Evolutionary conservation across 2,329 filamentous ascomycete species (phyloP).

Genomic region (Podosphaera fusca): DNA sequence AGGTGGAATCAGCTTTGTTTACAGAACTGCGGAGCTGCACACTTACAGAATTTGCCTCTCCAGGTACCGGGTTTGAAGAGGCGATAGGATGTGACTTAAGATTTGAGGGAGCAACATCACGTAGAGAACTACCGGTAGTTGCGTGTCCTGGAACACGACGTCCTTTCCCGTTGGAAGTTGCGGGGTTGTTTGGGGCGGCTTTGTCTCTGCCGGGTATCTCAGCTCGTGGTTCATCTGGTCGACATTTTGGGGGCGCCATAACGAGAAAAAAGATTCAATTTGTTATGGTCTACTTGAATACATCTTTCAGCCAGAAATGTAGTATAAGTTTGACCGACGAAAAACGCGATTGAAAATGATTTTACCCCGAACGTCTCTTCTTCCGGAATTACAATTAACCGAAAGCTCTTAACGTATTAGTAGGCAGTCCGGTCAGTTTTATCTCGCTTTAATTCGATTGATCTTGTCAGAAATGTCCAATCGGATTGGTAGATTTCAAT

Average conservation of each 20-base stretch:
- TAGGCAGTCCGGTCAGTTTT: too few species aligned
- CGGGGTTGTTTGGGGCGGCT: slow-evolving; percentile 5
- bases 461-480: too few species aligned
- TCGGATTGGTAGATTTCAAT: too few species aligned
- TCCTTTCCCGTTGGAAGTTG: slow-evolving; percentile 12
- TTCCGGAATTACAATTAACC: too few species aligned
- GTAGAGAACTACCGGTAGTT: slow-evolving; percentile 10
- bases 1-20: not conserved
- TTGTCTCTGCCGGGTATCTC: slow-evolving; percentile 18
- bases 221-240: slow-evolving; percentile 16
- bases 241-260: slow-evolving; percentile 15
- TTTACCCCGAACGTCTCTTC: too few species aligned
- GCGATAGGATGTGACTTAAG: slow-evolving; percentile 4
- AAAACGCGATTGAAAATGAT: too few species aligned
- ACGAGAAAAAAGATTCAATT: too few species aligned
- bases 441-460: too few species aligned
- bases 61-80: slow-evolving; percentile 4
- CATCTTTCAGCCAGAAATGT: too few species aligned
- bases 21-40: not conserved
- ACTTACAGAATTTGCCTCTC: slow-evolving; percentile 13
- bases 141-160: slow-evolving; percentile 10
- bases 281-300: too few species aligned
- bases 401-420: too few species aligned
- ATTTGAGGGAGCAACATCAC: slow-evolving; percentile 12
- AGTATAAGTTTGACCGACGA: too few species aligned